Evolutionary conservation across 176 grass and related monocot genomes (phyloP).

Genomic region (Phyllostachys edulis): DNA sequence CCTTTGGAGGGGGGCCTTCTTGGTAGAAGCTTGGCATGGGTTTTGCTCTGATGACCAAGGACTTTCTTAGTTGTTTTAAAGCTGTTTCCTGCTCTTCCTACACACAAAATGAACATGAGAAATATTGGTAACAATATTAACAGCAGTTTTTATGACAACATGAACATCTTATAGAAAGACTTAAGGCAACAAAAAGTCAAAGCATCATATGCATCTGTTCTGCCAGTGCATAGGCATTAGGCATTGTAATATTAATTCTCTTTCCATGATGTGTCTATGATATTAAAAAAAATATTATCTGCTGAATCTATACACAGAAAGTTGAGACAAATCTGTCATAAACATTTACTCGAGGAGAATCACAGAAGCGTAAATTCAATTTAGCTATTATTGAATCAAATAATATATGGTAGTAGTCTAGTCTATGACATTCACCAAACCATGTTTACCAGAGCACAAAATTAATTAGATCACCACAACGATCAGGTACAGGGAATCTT

Average conservation of each 20-base stretch:
- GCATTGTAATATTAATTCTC: background rate
- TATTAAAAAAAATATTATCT: too few species aligned
- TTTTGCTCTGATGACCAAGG: constrained; percentile 72
- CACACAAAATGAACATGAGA: constrained; percentile 23
- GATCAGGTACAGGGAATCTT: background rate
- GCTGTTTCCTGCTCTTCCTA: constrained; percentile 93
- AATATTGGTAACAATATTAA: constrained; percentile 13
- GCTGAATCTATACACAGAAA: background rate
- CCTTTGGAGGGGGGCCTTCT: constrained; percentile 85
- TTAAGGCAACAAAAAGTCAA: background rate
- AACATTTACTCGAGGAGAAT: background rate
- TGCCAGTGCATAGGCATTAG: background rate
- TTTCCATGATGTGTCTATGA: background rate
- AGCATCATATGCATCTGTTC: background rate
- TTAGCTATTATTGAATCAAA: background rate
- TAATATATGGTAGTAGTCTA: background rate
- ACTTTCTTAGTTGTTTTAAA: constrained; percentile 87
- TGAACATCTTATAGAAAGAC: background rate
- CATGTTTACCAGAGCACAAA: background rate
- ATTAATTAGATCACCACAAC: background rate
- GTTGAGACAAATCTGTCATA: background rate
- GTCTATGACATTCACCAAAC: background rate
- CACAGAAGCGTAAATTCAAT: background rate
- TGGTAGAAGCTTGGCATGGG: constrained; percentile 97
- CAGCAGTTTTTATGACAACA: background rate